Percentiles rank a stretch among this genome's conserved stretches.
These are phyloP conservation scores for Yarrowia galli DNA, from an alignment of 1,139 yeast species.

Conservation along the genomic window DNA sequence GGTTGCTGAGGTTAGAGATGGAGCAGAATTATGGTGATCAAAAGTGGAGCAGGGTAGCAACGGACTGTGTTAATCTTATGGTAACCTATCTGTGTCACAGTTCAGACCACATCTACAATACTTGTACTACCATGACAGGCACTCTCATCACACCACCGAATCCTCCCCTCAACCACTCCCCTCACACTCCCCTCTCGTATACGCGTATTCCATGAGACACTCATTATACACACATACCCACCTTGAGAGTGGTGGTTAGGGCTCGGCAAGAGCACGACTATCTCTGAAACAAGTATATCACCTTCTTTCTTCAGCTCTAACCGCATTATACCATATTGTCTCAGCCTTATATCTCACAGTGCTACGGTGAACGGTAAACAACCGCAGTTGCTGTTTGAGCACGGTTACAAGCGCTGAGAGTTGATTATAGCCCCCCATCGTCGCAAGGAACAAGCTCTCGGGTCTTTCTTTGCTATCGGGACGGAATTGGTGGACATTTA, in stretches of 20 bases:
- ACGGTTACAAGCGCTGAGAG: too few species aligned
- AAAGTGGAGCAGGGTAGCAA: too few species aligned
- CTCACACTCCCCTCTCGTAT: constrained; percentile 8
- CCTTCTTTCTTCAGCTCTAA: not conserved
- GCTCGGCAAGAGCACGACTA: constrained; percentile 1
- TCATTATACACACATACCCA: not conserved
- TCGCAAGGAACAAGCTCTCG: not conserved
- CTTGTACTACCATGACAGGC: too few species aligned
- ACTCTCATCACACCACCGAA: too few species aligned
- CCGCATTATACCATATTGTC: too few species aligned
- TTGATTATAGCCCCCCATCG: not conserved
- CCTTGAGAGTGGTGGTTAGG: not conserved
- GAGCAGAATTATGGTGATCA: too few species aligned
- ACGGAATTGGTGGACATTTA: not conserved
- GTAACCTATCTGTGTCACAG: too few species aligned
- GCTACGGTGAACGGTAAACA: too few species aligned
- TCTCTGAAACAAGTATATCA: not conserved
- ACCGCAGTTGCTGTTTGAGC: not conserved
- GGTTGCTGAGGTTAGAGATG: not conserved
- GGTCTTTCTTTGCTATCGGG: not conserved
- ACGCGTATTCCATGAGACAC: not conserved
- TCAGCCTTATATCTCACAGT: not conserved
- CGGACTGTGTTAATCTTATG: too few species aligned
- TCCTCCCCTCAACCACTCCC: too few species aligned
- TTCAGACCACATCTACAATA: too few species aligned